Conservation (phyloP, 1,284 basidiomycete genomes). For the Tilletia caries region DNA sequence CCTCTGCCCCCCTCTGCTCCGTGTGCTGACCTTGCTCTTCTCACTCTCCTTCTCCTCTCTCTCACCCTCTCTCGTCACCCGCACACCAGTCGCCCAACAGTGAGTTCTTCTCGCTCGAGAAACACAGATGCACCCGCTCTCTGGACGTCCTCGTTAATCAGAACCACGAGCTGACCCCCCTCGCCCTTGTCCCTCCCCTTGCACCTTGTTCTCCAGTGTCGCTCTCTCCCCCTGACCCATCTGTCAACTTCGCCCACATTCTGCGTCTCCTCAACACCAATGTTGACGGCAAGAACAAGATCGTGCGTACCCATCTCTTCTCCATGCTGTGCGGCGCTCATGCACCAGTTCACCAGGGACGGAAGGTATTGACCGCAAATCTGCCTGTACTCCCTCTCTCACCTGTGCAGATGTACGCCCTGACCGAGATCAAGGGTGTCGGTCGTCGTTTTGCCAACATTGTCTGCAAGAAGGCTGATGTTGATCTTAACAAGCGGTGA, state of each 20-base stretch:
- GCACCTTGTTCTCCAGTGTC: conserved; percentile 19
- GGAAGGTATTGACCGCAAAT: no score
- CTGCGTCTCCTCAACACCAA: conserved; percentile 94
- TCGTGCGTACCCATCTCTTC: conserved; percentile 50
- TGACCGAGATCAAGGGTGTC: conserved; percentile 91
- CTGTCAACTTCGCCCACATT: conserved; percentile 54
- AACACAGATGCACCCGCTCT: no score
- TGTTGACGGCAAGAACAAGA: conserved; percentile 97
- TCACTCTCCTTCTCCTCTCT: background rate
- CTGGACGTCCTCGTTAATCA: no score
- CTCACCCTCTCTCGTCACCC: background rate
- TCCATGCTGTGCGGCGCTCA: background rate
- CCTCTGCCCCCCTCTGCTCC: no score
- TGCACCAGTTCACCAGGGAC: no score
- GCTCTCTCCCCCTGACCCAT: conserved; percentile 43
- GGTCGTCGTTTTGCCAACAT: conserved; percentile 97
- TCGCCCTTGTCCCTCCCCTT: background rate
- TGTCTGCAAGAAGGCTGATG: conserved; percentile 99
- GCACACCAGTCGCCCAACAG: conserved; percentile 1
- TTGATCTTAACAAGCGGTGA: conserved; percentile 96
- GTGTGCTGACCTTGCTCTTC: no score
- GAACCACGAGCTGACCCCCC: background rate
- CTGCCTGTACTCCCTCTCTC: no score
- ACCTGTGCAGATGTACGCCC: conserved; percentile 45
- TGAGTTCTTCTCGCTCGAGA: background rate